Conservation (phyloP, 1,284 basidiomycete genomes). For the Flammula alnicola region DNA sequence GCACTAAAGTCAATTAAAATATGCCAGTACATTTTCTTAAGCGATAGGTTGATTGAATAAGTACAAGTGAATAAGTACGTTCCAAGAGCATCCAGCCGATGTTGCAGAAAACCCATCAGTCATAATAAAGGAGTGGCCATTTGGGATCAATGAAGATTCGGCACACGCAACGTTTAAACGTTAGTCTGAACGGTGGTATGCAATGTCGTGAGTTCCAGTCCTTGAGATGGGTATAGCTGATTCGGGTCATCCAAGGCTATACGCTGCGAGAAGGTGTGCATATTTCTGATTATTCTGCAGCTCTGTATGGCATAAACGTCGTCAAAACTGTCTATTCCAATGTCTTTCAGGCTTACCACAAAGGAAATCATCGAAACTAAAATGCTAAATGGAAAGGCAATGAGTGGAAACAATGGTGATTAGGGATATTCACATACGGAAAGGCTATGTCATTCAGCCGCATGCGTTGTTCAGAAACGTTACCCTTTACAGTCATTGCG, state of each 20-base stretch:
- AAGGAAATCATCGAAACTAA: background rate
- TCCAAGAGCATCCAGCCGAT: too few relatives aligned
- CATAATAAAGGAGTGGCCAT: too few relatives aligned
- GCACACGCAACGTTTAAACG: too few relatives aligned
- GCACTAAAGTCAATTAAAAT: too few relatives aligned
- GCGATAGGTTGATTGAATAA: too few relatives aligned
- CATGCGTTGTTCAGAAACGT: background rate
- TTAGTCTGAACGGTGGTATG: too few relatives aligned
- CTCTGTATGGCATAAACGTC: background rate
- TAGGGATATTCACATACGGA: background rate
- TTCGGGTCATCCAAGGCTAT: background rate
- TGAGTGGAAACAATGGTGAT: background rate
- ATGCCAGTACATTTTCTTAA: too few relatives aligned
- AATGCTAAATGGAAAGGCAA: background rate
- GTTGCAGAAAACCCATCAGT: too few relatives aligned
- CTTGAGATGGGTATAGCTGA: background rate
- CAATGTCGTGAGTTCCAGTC: too few relatives aligned
- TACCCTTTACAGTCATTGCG: background rate
- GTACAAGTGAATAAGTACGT: too few relatives aligned
- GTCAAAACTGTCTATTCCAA: background rate
- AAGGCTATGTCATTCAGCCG: constrained; percentile 1
- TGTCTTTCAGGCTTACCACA: background rate
- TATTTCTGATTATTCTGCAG: constrained; percentile 6
- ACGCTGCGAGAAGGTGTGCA: background rate
- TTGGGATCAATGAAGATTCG: too few relatives aligned